Evolutionary conservation across 202 grass and related monocot species (phyloP), one percentile per base, ranked within the genome.

Genomic region (Hordeum pubiflorum): DNA sequence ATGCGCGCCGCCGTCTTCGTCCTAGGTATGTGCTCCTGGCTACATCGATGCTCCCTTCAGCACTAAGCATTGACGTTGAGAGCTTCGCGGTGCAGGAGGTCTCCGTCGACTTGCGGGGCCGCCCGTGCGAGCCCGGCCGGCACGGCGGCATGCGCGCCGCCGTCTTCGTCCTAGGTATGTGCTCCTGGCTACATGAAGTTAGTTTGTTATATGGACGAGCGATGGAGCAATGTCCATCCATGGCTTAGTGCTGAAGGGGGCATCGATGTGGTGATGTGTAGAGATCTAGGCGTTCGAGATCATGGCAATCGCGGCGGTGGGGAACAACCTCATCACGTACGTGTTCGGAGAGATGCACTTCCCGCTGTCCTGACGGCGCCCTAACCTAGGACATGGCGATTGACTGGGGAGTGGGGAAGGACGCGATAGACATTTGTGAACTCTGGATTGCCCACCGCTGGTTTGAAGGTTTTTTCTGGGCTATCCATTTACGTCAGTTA

Each of bases 271-370:
- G 21, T 24, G 27, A 29, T 29, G 31, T 74, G 77, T 83, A 98
- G 96, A 92, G 9, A 88, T 95, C 50, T 92, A 98, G 86, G 90
- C 84, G 57, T 90, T 98, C 75, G 96, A 98, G 79, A 98, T 98
- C 89, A 98, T 95, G 92, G 90, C 90, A 55, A 98, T 95, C 69
- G 96, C 96, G 77, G 92, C 96, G 59, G 96, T 98, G 85, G 96
- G 96, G 50, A 98, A 98, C 85, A 98, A 95, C 79, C 90, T 98
- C 0, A 95, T 98, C 84, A 98, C 96, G 26, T 98, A 98, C 91
- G 96, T 95, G 57, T 98, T 95, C 68, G 91, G 93, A 65, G 96
- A 95, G 80, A 98, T 98, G 92, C 92, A 98, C 86, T 93, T 94
- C 78, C 75, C 88, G 74, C 82, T 98, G 52, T 86, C 95, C 1